Base-by-base conservation (phyloP, 2,329 filamentous ascomycete genomes). In the Coniella lustricola region DNA sequence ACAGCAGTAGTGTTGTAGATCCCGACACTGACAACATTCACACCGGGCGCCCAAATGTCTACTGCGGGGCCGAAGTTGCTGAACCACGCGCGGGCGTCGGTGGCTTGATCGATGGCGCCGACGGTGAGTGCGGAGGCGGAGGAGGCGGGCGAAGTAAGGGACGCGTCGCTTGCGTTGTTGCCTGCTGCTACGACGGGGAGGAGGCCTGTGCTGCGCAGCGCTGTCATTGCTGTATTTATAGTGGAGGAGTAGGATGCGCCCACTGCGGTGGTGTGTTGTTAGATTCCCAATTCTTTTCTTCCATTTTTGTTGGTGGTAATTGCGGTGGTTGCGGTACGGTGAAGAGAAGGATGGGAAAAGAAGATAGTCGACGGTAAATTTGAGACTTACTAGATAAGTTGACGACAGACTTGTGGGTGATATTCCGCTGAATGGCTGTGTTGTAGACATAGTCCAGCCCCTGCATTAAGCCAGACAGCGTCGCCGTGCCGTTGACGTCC, bases 101-200 rank as follows among this genome's bases (percentile, higher is more conserved):
- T 73, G 32, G 57, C 58, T 55, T 72, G 72, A 57, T 81, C 72
- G 51, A 81, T 72, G 54, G 78, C 79, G 53, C 76, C 79, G 38
- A 82, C 77, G 35, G 77, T 79, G 62, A 82, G 76, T 60, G 77
- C 77, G 35, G 68, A 65, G n/a, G 68, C 59, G 13, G 76, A 73
- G 8, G 76, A 80, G 18, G 74, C 78, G 36, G 79, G 79, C 9
- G 74, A 78, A 39, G 67, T 69, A 57, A 67, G 70, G 51, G 57
- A 57, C 31, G 79, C 74, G 55, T 82, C 71, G 57, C 69, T 62
- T 59, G 72, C 68, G 53, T 77, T 73, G 64, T 82, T 82, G 38
- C 79, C 79, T 31, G 79, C 79, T 1, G 79, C 76, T n/a, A 81
- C 77, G 49, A 80, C 70, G 43, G 75, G 71, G 44, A 80, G 74